Evolutionary conservation across 2,329 filamentous ascomycete species (phyloP), one percentile per base, ranked within the genome.

Genomic region (Coniella vitis): DNA sequence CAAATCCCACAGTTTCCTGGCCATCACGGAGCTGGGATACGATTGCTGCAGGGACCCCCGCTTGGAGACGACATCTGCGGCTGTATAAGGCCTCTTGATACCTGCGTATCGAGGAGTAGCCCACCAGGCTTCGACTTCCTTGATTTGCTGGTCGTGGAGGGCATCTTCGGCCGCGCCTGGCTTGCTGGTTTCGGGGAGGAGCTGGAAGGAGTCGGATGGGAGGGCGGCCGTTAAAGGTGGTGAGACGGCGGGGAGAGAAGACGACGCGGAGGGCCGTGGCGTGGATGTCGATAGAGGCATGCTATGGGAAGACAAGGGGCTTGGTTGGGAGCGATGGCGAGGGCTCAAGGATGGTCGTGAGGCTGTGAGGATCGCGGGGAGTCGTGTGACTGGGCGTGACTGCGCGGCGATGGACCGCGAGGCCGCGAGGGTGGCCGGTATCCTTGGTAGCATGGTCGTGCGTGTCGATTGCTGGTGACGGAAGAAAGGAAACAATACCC

Each of bases 11-110:
- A 98, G 78, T 70, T 98, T 97, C 62, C 88, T 78, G 1, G 91
- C 93, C 87, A 95, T 96, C 54, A 95, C 71, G 13, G 90, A 96
- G 69, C 90, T 95, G 1, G 93, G 87, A 58, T 96, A 97, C 44
- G 79, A 81, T 63, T 95, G 87, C 61, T 88, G 82, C 57, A 96
- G 78, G 7, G 89, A 84, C 9, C 93, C 93, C 54, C 93, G 79
- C 73, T 97, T 97, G 67, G 86, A 90, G 54, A 95, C 91, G 5
- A 98, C 86, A 69, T 95, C 90, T 59, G 84, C 87, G 1, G 90
- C 87, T 16, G 84, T 86, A 66, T 97, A 98, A 10, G 91, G 90
- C 39, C 93, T 79, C 73, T 86, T 93, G 72, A 97, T 96, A 52
- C 87, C 91, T 56, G 85, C 78, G 65, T 83, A 98, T 49, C 93